Conservation (phyloP, 1,139 yeast genomes). For the Yamadazyma buinensis region DNA sequence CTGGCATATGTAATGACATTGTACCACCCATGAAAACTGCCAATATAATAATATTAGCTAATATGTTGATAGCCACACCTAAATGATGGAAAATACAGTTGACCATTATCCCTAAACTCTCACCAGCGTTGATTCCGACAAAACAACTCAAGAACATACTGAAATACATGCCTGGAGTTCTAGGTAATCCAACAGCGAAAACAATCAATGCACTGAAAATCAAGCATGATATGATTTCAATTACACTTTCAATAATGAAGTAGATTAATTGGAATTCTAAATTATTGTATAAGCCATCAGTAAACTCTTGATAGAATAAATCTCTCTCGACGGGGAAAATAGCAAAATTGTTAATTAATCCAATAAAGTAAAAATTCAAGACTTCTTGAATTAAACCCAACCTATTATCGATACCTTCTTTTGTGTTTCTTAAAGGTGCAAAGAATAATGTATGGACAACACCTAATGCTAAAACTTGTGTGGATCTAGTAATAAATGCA, state of each 20-base stretch:
- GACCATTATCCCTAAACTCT: conserved; percentile 74
- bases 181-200: conserved; percentile 71
- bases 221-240: conserved; percentile 59
- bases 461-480: conserved; percentile 64
- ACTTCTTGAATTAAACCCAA: conserved; percentile 76
- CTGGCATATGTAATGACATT: conserved; percentile 72
- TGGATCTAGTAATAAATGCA: conserved; percentile 60
- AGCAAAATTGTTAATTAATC: conserved; percentile 73
- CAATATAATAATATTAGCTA: conserved; percentile 59
- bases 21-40: conserved; percentile 88
- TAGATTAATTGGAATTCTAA: conserved; percentile 65
- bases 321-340: conserved; percentile 72
- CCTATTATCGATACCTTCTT: conserved; percentile 59
- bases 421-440: conserved; percentile 60
- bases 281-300: conserved; percentile 69
- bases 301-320: conserved; percentile 74
- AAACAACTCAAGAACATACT: conserved; percentile 55
- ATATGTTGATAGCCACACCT: conserved; percentile 74
- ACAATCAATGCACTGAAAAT: conserved; percentile 61
- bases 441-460: conserved; percentile 65
- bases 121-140: conserved; percentile 69
- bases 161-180: conserved; percentile 65
- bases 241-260: conserved; percentile 66
- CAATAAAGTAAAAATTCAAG: conserved; percentile 69
- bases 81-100: conserved; percentile 72